Percentiles rank a stretch among this genome's conserved stretches.
Conservation (phyloP, 257 asterid species). For the Przewalskia tangutica region DNA sequence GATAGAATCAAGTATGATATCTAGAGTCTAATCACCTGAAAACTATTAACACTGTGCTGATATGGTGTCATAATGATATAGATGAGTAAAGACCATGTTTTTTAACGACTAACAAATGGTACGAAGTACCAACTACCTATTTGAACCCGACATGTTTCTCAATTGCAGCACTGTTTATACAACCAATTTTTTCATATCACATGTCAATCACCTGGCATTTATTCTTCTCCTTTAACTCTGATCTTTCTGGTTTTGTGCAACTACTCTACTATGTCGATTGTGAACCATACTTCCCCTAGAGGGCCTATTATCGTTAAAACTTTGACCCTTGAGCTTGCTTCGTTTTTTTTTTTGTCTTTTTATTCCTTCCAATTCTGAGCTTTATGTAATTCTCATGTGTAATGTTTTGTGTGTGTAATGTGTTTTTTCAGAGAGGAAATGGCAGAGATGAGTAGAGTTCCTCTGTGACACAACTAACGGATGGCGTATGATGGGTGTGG, state of each 20-base stretch:
- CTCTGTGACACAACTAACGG: slow-evolving; percentile 8
- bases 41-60: not conserved
- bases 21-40: not conserved
- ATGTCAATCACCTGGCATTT: not conserved
- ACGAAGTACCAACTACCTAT: not conserved
- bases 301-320: not conserved
- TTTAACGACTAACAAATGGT: not conserved
- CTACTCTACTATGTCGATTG: not conserved
- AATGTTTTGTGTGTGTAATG: not conserved
- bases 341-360: no score
- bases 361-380: not conserved
- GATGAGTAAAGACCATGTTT: not conserved
- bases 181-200: not conserved
- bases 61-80: not conserved
- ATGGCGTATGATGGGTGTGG: not conserved
- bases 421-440: slow-evolving; percentile 58
- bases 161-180: not conserved
- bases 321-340: not conserved
- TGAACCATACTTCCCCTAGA: not conserved
- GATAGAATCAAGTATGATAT: not conserved
- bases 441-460: slow-evolving; percentile 47
- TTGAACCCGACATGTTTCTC: not conserved
- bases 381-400: not conserved
- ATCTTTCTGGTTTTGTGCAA: not conserved
- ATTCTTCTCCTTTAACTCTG: not conserved